Conservation (phyloP, 208 protist genomes). For the Trypanosoma avium region DNA sequence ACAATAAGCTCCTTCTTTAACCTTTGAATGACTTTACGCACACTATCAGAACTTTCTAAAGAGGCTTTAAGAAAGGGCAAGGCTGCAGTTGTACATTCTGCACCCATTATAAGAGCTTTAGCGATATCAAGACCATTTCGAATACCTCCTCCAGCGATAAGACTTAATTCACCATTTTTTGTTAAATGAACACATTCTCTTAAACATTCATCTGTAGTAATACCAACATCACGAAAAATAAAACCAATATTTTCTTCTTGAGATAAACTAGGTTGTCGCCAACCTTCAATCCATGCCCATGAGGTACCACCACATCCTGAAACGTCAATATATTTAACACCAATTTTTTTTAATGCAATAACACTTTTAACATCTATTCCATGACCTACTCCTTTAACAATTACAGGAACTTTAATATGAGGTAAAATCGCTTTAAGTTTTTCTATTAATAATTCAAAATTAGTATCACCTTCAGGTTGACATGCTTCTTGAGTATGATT, state of each 20-base stretch:
- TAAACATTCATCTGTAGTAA: conserved; percentile 85
- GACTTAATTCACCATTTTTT: conserved; percentile 46
- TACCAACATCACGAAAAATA: conserved; percentile 84
- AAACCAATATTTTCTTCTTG: conserved; percentile 84
- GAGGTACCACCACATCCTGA: conserved; percentile 90
- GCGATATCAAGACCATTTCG: conserved; percentile 87
- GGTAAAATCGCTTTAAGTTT: conserved; percentile 76
- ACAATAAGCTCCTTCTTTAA: conserved; percentile 70
- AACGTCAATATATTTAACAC: conserved; percentile 88
- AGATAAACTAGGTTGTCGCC: conserved; percentile 50
- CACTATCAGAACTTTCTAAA: conserved; percentile 68
- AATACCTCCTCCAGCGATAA: conserved; percentile 89
- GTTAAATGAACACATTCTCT: conserved; percentile 52
- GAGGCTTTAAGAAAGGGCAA: conserved; percentile 89
- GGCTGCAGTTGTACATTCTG: conserved; percentile 73
- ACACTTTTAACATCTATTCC: conserved; percentile 81
- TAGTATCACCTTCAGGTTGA: conserved; percentile 91
- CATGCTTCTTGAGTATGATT: conserved; percentile 91
- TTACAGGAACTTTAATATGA: conserved; percentile 83
- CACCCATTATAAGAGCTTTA: conserved; percentile 85
- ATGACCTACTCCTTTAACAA: conserved; percentile 91
- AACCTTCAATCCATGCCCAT: conserved; percentile 92
- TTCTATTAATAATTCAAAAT: conserved; percentile 80
- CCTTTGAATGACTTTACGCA: conserved; percentile 74
- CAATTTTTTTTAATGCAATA: conserved; percentile 60